Evolutionary conservation across 2,329 filamentous ascomycete genomes (phyloP), one percentile per base, ranked within the genome.

Genomic region (Pyricularia grisea): DNA sequence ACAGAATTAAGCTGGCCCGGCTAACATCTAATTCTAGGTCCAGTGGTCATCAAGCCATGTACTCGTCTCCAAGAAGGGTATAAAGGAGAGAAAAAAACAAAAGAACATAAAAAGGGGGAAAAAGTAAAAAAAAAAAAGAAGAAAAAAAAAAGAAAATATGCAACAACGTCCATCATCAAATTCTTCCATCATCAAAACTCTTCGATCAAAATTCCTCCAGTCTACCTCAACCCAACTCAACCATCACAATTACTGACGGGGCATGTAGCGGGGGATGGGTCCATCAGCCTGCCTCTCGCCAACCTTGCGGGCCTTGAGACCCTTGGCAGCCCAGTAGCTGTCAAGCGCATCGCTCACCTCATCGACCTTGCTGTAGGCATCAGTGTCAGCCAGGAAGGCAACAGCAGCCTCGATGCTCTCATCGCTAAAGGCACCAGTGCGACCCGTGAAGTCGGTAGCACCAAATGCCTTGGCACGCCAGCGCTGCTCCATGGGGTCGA

Each of bases 401-500:
- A 77, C 71, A 33, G 72, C 72, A 55, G 67, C 70, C 5, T 60
- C 66, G 69, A 77, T 72, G n/a, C 73, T 72, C 23, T 70, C 71
- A 11, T 73, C 70, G 20, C 71, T 58, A 66, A 76, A 77, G 36
- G 71, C 69, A 9, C 72, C 74, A 3, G 72, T 68, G 11, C 70
- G 67, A 25, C 69, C 71, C 23, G 66, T 69, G 69, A 76, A 75
- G 67, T 77, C 74, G 31, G 70, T 72, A 5, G 70, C 66, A 20
- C 55, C 68, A 67, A 73, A 78, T 0, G 74, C 69, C 69, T 74
- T 72, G 3, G 78, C 76, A 31, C 78, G 71, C 76, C 78, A 81
- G 23, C 73, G 73, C 1, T 70, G 17, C 42, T 80, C 78, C 76
- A 80, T 79, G 14, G 80, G 80, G 68, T 81, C 76, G 58, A 75